Conservation (phyloP, 2,329 filamentous ascomycete genomes). For the Hirsutella thompsonii region DNA sequence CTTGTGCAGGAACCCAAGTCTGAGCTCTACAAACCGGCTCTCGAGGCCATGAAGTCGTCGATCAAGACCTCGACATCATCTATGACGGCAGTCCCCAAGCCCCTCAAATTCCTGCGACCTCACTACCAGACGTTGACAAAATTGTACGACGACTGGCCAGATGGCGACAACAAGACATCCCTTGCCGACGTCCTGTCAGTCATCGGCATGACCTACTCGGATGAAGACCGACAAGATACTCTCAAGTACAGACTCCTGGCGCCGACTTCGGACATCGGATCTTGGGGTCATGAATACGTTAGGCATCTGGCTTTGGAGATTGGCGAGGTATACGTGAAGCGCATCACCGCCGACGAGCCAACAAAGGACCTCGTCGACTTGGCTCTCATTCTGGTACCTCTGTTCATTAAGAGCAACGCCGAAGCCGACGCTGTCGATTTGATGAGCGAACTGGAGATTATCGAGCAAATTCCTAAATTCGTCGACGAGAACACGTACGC, state of each 20-base stretch:
- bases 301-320: slow-evolving; percentile 92
- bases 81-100: slow-evolving; percentile 98
- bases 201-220: slow-evolving; percentile 96
- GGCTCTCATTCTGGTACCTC: slow-evolving; percentile 72
- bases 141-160: slow-evolving; percentile 81
- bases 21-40: slow-evolving; percentile 77
- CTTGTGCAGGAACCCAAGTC: slow-evolving; percentile 64
- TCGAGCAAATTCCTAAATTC: slow-evolving; percentile 78
- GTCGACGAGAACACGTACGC: slow-evolving; percentile 90
- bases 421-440: slow-evolving; percentile 97
- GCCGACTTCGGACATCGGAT: slow-evolving; percentile 82
- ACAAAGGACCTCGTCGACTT: slow-evolving; percentile 77
- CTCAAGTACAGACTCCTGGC: slow-evolving; percentile 89
- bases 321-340: slow-evolving; percentile 83
- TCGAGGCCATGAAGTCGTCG: slow-evolving; percentile 94
- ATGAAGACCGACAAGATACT: slow-evolving; percentile 90
- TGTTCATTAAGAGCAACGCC: slow-evolving; percentile 94
- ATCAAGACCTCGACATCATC: slow-evolving; percentile 99
- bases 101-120: slow-evolving; percentile 91
- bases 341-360: slow-evolving; percentile 73
- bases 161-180: slow-evolving; percentile 72
- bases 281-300: slow-evolving; percentile 98
- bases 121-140: slow-evolving; percentile 86
- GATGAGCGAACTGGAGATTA: slow-evolving; percentile 94
- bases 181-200: slow-evolving; percentile 94